Evolutionary conservation across 768 basidiomycete genomes (phyloP).

Genomic region (Mycena indigotica): DNA sequence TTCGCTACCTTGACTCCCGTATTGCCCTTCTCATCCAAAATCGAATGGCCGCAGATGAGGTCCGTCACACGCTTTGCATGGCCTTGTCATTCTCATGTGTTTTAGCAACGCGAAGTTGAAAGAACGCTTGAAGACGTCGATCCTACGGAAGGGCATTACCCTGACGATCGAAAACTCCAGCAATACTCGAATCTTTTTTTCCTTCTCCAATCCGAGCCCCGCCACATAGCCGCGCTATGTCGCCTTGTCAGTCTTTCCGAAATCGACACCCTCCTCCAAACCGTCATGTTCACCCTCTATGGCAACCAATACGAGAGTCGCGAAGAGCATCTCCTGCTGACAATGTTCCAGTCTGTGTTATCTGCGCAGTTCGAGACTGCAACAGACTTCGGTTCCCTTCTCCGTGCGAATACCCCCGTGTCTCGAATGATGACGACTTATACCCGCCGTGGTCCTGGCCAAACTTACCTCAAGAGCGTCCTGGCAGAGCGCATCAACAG

Average conservation of each 20-base stretch:
- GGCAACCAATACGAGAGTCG: constrained; percentile 99
- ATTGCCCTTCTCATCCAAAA: constrained; percentile 98
- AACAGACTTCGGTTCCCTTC: constrained; percentile 96
- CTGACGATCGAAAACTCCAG: constrained; percentile 91
- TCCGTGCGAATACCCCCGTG: constrained; percentile 98
- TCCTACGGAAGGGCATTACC: constrained; percentile 87
- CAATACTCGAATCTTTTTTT: constrained; percentile 99
- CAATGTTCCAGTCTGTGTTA: constrained; percentile 99
- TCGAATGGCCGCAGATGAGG: constrained; percentile 95
- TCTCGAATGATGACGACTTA: constrained; percentile 99
- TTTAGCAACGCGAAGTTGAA: constrained; percentile 91
- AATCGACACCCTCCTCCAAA: constrained; percentile 98
- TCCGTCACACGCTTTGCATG: constrained; percentile 37
- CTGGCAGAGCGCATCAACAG: constrained; percentile 98
- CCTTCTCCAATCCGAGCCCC: constrained; percentile 95
- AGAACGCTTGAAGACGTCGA: constrained; percentile 95
- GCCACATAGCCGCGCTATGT: constrained; percentile 94
- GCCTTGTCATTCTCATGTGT: constrained; percentile 17
- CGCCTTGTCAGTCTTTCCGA: constrained; percentile 94
- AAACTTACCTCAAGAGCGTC: constrained; percentile 97
- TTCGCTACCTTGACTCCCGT: constrained; percentile 95
- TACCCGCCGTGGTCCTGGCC: constrained; percentile 96
- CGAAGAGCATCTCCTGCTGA: constrained; percentile 96
- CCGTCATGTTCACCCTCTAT: constrained; percentile 99
- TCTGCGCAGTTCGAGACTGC: constrained; percentile 99